A percentile compares a stretch with the other conserved stretches of the same genome.
Evolutionary conservation across 2,329 filamentous ascomycete species (phyloP).

Genomic region (Myriosclerotinia curreyana): DNA sequence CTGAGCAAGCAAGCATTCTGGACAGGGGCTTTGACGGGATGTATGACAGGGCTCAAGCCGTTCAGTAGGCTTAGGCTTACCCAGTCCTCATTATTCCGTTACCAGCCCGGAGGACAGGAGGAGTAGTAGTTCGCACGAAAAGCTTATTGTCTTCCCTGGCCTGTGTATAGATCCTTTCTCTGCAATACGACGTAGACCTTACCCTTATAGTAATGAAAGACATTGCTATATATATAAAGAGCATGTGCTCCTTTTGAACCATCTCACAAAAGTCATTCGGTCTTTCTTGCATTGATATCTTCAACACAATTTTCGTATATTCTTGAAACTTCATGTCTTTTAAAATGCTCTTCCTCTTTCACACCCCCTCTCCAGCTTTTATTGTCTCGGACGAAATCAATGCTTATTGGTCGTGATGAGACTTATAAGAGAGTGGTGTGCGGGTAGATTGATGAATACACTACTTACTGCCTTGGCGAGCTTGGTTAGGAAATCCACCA

Average conservation of each 20-base stretch:
- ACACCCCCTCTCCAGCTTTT: not conserved
- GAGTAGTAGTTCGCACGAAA: not conserved
- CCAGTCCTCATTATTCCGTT: not conserved
- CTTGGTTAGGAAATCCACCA: slow-evolving; percentile 4
- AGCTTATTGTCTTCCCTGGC: not conserved
- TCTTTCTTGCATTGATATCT: not conserved
- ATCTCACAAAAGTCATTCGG: not conserved
- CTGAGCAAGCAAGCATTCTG: not conserved
- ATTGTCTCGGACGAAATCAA: not conserved
- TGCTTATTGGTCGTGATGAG: not conserved
- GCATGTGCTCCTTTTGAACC: slow-evolving; percentile 11
- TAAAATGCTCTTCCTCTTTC: not conserved
- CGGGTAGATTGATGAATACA: slow-evolving; percentile 8
- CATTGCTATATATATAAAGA: slow-evolving; percentile 12
- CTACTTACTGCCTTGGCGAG: not conserved
- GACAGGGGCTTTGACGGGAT: slow-evolving; percentile 3
- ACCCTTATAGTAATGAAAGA: not conserved
- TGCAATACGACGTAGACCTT: slow-evolving; percentile 11
- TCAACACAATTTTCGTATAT: not conserved
- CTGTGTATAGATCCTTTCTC: not conserved
- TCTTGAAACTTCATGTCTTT: slow-evolving; percentile 12
- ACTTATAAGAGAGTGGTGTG: no score
- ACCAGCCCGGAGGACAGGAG: not conserved
- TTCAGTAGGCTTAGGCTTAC: not conserved
- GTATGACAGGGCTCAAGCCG: slow-evolving; percentile 3